phyloP scores from a whole-genome alignment of 2,329 filamentous ascomycete genomes.

The Tolypocladium tundrense region DNA sequence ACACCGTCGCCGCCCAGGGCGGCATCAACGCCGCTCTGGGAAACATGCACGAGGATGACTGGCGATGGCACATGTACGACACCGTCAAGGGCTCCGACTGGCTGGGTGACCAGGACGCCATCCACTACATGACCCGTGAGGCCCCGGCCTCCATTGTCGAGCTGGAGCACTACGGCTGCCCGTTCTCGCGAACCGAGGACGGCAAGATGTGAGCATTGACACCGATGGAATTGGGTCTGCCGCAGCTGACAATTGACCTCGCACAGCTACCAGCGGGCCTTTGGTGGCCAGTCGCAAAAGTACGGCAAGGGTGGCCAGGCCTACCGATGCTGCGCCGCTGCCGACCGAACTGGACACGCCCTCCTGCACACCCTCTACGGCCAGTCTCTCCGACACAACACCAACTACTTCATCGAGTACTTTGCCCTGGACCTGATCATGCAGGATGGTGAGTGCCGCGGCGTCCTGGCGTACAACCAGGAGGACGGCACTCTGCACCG shows the following conservation, averaged over 20 bases:
- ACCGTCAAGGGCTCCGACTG: constrained; percentile 97
- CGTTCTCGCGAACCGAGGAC: constrained; percentile 92
- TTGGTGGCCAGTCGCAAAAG: constrained; percentile 93
- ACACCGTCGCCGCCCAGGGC: constrained; percentile 74
- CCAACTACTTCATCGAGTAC: constrained; percentile 99
- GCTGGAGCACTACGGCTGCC: constrained; percentile 94
- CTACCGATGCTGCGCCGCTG: constrained; percentile 92
- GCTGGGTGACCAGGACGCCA: constrained; percentile 94
- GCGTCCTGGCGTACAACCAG: constrained; percentile 96
- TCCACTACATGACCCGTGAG: constrained; percentile 97
- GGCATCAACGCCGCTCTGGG: constrained; percentile 82
- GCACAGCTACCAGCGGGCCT: constrained; percentile 83
- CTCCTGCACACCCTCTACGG: constrained; percentile 97
- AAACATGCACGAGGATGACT: constrained; percentile 98
- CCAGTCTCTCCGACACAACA: constrained; percentile 93
- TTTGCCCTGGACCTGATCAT: constrained; percentile 96
- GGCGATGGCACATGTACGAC: constrained; percentile 99
- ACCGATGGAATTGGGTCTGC: too few species aligned
- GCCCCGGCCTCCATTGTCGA: constrained; percentile 86
- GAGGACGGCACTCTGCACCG: constrained; percentile 96
- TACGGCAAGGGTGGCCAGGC: constrained; percentile 96
- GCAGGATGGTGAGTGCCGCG: constrained; percentile 93
- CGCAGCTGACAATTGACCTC: constrained; percentile 5
- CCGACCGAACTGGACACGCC: constrained; percentile 93
- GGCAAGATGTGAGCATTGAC: constrained; percentile 68